Conservation (phyloP, 257 asterid genomes). For the Nicotiana undulata region DNA sequence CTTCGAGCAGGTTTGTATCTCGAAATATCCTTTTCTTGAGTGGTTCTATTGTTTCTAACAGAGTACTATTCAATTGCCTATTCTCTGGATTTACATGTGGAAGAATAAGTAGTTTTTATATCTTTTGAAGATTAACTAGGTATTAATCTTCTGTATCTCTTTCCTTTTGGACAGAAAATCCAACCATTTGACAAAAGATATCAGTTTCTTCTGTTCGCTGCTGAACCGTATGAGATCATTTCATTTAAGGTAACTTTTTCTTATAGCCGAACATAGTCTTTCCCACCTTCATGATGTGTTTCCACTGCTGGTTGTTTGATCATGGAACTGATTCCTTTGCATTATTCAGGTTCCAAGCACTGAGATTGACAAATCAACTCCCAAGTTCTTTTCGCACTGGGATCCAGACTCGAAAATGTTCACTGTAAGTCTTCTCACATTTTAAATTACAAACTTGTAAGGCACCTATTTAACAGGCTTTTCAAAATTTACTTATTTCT, state of each 20-base stretch:
- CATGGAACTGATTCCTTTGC: neutral
- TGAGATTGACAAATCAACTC: constrained; percentile 93
- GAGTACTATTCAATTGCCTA: neutral
- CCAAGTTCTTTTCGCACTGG: constrained; percentile 98
- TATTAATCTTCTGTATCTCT: neutral
- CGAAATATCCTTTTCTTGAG: neutral
- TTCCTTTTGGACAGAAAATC: constrained; percentile 48
- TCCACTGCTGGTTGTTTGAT: neutral
- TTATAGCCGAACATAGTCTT: neutral
- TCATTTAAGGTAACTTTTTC: constrained; percentile 59
- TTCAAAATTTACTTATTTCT: neutral
- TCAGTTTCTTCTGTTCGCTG: constrained; percentile 91
- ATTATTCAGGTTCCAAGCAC: constrained; percentile 77
- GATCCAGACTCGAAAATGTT: constrained; percentile 98
- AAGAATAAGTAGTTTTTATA: neutral
- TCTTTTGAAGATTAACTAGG: neutral
- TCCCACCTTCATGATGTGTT: neutral
- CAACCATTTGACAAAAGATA: constrained; percentile 77
- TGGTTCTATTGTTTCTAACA: neutral
- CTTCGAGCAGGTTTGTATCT: constrained; percentile 72
- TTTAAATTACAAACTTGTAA: neutral
- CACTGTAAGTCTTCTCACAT: constrained; percentile 39
- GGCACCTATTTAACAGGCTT: neutral
- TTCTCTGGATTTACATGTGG: neutral
- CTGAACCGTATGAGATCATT: constrained; percentile 93